Evolutionary conservation across 768 basidiomycete species (phyloP).

Genomic region (Cystoderma amianthinum): DNA sequence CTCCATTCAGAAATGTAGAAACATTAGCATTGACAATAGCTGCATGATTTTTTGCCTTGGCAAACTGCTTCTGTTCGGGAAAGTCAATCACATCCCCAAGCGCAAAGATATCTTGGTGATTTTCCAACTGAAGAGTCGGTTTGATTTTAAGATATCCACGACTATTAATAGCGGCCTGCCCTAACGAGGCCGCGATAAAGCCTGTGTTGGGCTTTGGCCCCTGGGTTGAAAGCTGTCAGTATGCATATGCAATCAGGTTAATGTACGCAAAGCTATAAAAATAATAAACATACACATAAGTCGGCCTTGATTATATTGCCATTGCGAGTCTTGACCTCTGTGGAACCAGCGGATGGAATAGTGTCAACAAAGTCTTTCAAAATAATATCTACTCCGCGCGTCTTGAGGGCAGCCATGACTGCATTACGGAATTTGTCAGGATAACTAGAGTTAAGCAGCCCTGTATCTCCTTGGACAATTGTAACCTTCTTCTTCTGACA

Average conservation of each 20-base stretch:
- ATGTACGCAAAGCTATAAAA: not conserved
- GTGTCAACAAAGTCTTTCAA: constrained; percentile 46
- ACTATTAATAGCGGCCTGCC: constrained; percentile 18
- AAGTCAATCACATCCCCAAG: constrained; percentile 45
- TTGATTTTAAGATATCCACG: constrained; percentile 35
- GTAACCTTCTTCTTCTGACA: constrained; percentile 36
- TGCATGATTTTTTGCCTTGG: constrained; percentile 31
- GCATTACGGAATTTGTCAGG: constrained; percentile 38
- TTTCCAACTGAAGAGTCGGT: constrained; percentile 38
- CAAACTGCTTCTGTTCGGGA: constrained; percentile 40
- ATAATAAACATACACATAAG: constrained; percentile 36
- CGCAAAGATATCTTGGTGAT: constrained; percentile 40
- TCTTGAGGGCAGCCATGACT: constrained; percentile 26
- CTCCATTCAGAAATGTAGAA: constrained; percentile 11
- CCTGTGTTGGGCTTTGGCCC: constrained; percentile 36
- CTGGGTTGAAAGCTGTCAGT: constrained; percentile 18
- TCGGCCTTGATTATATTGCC: constrained; percentile 39
- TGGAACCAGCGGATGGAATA: constrained; percentile 26
- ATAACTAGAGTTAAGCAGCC: constrained; percentile 45
- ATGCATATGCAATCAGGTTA: not conserved
- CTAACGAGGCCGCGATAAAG: constrained; percentile 33
- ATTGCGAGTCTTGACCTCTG: constrained; percentile 34
- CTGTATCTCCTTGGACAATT: constrained; percentile 41
- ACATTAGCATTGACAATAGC: constrained; percentile 34
- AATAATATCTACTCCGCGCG: constrained; percentile 37